Percentiles rank a stretch among this genome's conserved stretches.
Evolutionary conservation across 2,329 filamentous ascomycete species (phyloP).

Genomic region (Anisogramma anomala): DNA sequence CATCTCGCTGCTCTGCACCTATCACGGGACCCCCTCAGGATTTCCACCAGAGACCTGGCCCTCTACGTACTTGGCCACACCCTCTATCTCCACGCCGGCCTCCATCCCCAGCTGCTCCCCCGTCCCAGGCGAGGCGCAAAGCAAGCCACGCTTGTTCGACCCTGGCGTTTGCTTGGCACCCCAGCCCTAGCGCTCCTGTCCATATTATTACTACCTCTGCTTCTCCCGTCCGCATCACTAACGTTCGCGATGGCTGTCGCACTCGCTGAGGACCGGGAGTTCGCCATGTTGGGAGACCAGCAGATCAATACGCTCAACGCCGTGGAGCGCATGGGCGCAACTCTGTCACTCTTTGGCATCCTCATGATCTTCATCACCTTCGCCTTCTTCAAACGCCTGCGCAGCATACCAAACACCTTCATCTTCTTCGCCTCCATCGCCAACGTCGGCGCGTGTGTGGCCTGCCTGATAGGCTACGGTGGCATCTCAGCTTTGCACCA

Average conservation of each 20-base stretch:
- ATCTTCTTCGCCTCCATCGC: slow-evolving; percentile 50
- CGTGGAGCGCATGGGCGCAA: slow-evolving; percentile 43
- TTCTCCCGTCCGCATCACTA: background rate
- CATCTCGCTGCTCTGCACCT: background rate
- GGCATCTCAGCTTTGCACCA: slow-evolving; percentile 42
- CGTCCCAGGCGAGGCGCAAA: slow-evolving; percentile 1
- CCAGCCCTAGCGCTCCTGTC: no score
- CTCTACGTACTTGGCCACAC: slow-evolving; percentile 2
- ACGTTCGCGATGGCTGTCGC: slow-evolving; percentile 11
- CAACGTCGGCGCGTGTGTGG: slow-evolving; percentile 48
- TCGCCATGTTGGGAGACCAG: slow-evolving; percentile 14
- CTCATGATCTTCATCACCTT: slow-evolving; percentile 42
- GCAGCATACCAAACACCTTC: slow-evolving; percentile 50
- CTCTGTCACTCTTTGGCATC: slow-evolving; percentile 40
- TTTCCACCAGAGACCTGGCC: slow-evolving; percentile 1
- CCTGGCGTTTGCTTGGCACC: background rate
- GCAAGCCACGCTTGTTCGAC: slow-evolving; percentile 2
- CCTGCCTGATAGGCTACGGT: slow-evolving; percentile 59
- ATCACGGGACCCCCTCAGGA: background rate
- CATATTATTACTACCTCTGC: background rate
- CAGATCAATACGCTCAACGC: slow-evolving; percentile 33
- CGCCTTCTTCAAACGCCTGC: slow-evolving; percentile 36
- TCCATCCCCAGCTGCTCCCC: background rate
- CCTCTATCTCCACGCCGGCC: background rate
- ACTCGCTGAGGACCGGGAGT: slow-evolving; percentile 13